These are phyloP conservation scores for Pyrenula aspistea DNA, from an alignment of 495 filamentous ascomycete genomes.

Conservation along the genomic window DNA sequence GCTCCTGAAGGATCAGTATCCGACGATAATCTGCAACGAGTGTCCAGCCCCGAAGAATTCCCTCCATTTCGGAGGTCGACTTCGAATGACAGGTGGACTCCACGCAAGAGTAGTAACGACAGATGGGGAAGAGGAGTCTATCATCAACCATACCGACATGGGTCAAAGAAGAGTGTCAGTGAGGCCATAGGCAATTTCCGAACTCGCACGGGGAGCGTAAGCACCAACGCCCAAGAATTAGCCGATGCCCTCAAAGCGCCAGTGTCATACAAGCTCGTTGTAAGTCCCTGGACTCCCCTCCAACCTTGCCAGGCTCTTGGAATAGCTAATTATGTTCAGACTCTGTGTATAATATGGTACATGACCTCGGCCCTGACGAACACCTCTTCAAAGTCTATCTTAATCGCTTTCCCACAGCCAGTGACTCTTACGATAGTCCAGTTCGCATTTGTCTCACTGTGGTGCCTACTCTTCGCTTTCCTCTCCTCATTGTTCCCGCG, in stretches of 20 bases:
- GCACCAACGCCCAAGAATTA: conserved; percentile 85
- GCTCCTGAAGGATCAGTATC: conserved; percentile 19
- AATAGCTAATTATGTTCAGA: conserved; percentile 29
- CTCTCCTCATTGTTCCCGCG: conserved; percentile 56
- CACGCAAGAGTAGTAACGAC: neutral
- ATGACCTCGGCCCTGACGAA: conserved; percentile 89
- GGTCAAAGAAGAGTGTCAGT: conserved; percentile 69
- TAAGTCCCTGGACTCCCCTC: too few relatives aligned
- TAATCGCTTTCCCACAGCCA: conserved; percentile 84
- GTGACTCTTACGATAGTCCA: conserved; percentile 90
- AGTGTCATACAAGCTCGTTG: conserved; percentile 74
- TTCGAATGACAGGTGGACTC: neutral
- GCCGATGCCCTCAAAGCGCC: conserved; percentile 84
- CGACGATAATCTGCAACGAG: conserved; percentile 5
- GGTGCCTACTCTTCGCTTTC: conserved; percentile 71
- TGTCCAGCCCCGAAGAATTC: conserved; percentile 22
- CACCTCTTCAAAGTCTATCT: conserved; percentile 92
- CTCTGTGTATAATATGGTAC: conserved; percentile 83
- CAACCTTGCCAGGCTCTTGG: conserved; percentile 12
- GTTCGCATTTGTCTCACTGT: conserved; percentile 84
- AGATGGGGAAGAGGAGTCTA: neutral
- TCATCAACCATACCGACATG: conserved; percentile 35
- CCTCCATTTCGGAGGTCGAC: conserved; percentile 4
- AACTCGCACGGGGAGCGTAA: conserved; percentile 67
- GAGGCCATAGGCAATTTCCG: conserved; percentile 75